A percentile compares a stretch with the other conserved stretches of the same genome.
These are phyloP conservation scores for Parafenestella ontariensis DNA, from an alignment of 2,329 filamentous ascomycete genomes.

Conservation along the genomic window DNA sequence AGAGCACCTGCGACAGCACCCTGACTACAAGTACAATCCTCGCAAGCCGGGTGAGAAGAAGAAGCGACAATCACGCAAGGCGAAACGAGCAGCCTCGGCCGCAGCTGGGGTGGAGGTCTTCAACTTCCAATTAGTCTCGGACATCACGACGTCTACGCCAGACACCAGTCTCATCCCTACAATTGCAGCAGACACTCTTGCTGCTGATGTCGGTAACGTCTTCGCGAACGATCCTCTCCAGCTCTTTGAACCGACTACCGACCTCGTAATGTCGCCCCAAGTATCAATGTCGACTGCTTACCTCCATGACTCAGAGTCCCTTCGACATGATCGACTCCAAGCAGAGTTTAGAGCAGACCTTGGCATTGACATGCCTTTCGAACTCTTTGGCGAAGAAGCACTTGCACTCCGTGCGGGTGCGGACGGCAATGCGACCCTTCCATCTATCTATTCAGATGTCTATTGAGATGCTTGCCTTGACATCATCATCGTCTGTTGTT, in stretches of 20 bases:
- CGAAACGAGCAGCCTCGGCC: conserved; percentile 16
- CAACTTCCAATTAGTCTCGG: conserved; percentile 11
- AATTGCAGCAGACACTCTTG: background rate
- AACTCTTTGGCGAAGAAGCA: conserved; percentile 7
- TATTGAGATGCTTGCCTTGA: background rate
- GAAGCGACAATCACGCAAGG: conserved; percentile 37
- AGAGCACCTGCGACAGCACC: conserved; percentile 26
- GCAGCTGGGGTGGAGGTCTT: conserved; percentile 8
- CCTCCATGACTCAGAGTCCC: conserved; percentile 15
- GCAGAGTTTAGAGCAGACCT: conserved; percentile 11
- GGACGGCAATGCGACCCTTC: conserved; percentile 28
- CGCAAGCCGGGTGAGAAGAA: conserved; percentile 37
- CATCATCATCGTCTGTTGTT: background rate
- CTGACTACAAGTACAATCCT: conserved; percentile 37
- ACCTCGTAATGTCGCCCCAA: conserved; percentile 2
- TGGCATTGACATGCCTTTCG: conserved; percentile 4
- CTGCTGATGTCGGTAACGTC: conserved; percentile 1
- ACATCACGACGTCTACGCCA: background rate
- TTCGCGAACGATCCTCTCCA: conserved; percentile 9
- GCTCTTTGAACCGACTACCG: conserved; percentile 1
- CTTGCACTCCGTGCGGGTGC: conserved; percentile 27
- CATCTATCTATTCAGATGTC: conserved; percentile 8
- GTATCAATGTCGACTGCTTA: conserved; percentile 2
- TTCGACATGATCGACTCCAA: conserved; percentile 21
- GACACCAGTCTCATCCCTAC: background rate